These are phyloP conservation scores for Capsaspora owczarzaki DNA, from an alignment of 78 protist genomes.

Conservation along the genomic window DNA sequence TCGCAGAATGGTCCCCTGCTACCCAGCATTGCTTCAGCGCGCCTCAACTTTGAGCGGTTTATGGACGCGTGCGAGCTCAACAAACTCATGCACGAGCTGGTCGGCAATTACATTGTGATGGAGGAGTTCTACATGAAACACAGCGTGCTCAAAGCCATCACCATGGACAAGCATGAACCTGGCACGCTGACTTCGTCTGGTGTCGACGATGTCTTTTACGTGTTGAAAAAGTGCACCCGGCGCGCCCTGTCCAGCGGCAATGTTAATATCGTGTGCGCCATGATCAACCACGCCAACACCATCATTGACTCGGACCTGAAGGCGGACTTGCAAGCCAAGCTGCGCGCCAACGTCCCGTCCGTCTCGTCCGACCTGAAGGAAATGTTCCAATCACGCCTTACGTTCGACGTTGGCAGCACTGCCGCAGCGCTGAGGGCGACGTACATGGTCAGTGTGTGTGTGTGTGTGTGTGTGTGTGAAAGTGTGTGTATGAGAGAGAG, in stretches of 20 bases:
- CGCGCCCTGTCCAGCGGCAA: neutral
- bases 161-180: neutral
- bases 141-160: neutral
- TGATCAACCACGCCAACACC: neutral
- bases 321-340: no score
- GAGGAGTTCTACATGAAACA: neutral
- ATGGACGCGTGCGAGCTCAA: neutral
- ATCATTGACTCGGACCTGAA: neutral
- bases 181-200: neutral
- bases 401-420: no score
- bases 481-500: neutral
- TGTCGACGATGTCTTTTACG: neutral
- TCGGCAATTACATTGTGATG: neutral
- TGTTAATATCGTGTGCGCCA: neutral
- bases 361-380: no score
- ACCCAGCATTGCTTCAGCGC: no score
- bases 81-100: neutral
- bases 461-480: neutral
- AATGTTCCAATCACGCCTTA: no score
- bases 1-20: no score
- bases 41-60: neutral
- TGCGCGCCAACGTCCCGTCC: no score
- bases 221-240: neutral
- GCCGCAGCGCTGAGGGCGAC: no score
- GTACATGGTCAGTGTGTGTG: no score